Conservation (phyloP, 2,329 filamentous ascomycete species). For the Leptographium procerum region DNA sequence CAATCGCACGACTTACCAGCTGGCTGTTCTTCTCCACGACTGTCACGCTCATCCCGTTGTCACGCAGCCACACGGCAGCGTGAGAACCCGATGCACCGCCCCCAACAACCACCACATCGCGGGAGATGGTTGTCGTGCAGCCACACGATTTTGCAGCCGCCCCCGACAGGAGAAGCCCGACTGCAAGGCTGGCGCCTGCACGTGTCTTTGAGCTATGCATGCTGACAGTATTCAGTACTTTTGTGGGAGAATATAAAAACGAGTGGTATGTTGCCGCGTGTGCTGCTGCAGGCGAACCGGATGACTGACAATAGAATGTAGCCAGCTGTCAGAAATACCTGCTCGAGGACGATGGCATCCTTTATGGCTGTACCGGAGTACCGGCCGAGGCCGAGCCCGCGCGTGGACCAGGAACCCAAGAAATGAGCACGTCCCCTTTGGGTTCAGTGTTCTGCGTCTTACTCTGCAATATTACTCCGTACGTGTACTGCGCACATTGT, state of each 20-base stretch:
- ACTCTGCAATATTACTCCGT: background rate
- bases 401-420: background rate
- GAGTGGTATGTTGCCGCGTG: background rate
- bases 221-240: too few relatives aligned
- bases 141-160: background rate
- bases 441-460: background rate
- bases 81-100: slow-evolving; percentile 9
- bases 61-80: slow-evolving; percentile 8
- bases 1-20: slow-evolving; percentile 8
- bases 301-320: background rate
- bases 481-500: too few relatives aligned
- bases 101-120: slow-evolving; percentile 9
- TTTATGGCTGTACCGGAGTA: background rate
- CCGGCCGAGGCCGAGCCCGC: background rate
- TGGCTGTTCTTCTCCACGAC: slow-evolving; percentile 7
- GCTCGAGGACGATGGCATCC: background rate
- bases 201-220: background rate
- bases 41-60: slow-evolving; percentile 6
- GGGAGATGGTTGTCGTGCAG: background rate
- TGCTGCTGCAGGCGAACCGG: background rate
- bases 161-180: background rate
- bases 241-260: too few relatives aligned
- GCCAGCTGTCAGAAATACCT: too few relatives aligned
- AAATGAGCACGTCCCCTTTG: background rate
- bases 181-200: background rate